Base-by-base conservation (phyloP, 306 rosid species). In the Ormosia semicastrata region DNA sequence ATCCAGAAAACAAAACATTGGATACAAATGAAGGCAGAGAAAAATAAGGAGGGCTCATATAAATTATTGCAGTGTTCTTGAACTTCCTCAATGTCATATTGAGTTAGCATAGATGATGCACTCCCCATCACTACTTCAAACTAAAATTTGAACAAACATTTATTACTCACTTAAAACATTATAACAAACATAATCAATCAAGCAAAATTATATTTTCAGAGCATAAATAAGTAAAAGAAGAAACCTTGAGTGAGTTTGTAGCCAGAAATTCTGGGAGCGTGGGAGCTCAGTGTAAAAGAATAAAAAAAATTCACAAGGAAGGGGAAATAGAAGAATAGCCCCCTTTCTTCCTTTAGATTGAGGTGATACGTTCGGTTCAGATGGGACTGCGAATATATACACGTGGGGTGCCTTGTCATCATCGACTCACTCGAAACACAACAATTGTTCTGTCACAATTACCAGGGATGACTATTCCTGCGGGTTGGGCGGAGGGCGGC, bases 41-140 rank as follows among this genome's bases (percentile, higher is more conserved):
- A 30, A 66, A 44, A 30, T 1, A 70, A 71, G 17, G 0, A 30
- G 40, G 15, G 43, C 95, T 78, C 77, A 89, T 97, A 91, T 83
- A 93, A 77, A 76, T 83, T 30, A 63, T 89, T 71, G 90, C 94
- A 88, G 88, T 93, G 89, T 71, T 87, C 84, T 75, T 95, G 96
- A 57, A 95, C 97, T 88, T 92, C 97, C 81, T 95, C 99, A 34
- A 95, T 95, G 83, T 95, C 98, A 82, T 95, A 95, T 65, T 89
- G 97, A 85, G 97, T 95, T 47, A 93, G 82, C 94, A 91, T 77
- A 63, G 99, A 95, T 49, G 97, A 84, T 11, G 97, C 88, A 81
- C 17, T 88, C 73, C 98, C 98, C 99, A 95, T 93, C 65, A 77
- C 5, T 62, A 43, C 46, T 68, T 60, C n/a, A n/a, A n/a, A n/a